Evolutionary conservation across 805 yeast genomes (phyloP).

Genomic region (Candida coquimbonensis): DNA sequence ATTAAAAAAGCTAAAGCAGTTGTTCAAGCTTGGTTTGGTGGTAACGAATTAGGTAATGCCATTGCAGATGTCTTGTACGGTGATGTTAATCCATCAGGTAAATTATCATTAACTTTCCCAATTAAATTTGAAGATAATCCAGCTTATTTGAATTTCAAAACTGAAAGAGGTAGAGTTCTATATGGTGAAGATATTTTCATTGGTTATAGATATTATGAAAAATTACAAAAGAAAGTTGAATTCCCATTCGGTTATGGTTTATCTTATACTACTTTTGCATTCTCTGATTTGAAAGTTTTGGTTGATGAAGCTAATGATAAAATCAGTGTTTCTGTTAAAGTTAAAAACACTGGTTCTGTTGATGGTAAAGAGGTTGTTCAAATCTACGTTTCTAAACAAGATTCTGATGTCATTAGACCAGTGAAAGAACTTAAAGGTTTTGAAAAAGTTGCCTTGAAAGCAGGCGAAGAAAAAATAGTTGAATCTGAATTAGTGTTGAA

Average conservation of each 20-base stretch:
- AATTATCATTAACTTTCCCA: slow-evolving; percentile 52
- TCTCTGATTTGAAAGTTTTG: slow-evolving; percentile 30
- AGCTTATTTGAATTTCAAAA: slow-evolving; percentile 42
- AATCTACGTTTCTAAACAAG: slow-evolving; percentile 36
- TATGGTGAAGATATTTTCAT: slow-evolving; percentile 64
- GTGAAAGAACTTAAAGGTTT: slow-evolving; percentile 57
- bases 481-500: slow-evolving; percentile 31
- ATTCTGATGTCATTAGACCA: slow-evolving; percentile 38
- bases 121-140: slow-evolving; percentile 46
- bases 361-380: slow-evolving; percentile 53
- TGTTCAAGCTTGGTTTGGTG: slow-evolving; percentile 52
- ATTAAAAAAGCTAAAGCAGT: slow-evolving; percentile 32
- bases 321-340: slow-evolving; percentile 28
- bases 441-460: slow-evolving; percentile 37
- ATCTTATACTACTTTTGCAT: slow-evolving; percentile 47
- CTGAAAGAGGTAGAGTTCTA: slow-evolving; percentile 44
- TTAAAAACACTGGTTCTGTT: slow-evolving; percentile 38
- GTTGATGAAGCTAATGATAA: slow-evolving; percentile 22
- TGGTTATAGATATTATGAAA: slow-evolving; percentile 58
- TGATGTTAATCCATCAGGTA: slow-evolving; percentile 55
- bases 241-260: slow-evolving; percentile 62
- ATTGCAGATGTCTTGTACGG: slow-evolving; percentile 51
- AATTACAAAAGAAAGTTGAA: slow-evolving; percentile 36
- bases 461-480: slow-evolving; percentile 36
- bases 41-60: slow-evolving; percentile 50